phyloP scores from a whole-genome alignment of 176 grass and related monocot species.

The Eleusine indica region DNA sequence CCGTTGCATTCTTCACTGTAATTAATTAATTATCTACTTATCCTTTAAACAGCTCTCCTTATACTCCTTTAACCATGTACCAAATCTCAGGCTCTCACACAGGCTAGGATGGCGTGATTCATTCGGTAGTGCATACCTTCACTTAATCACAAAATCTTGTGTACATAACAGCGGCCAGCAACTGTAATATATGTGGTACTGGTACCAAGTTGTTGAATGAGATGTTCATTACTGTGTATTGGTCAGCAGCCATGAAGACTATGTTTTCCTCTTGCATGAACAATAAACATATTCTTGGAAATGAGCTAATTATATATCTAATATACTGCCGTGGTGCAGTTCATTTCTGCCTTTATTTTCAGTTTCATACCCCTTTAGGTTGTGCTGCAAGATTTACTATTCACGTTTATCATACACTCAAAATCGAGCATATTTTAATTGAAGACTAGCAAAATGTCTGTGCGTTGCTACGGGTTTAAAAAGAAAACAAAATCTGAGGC shows the following conservation, averaged over 20 bases:
- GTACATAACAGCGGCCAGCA: constrained; percentile 25
- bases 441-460: not conserved
- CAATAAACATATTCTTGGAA: not conserved
- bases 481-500: no score
- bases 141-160: not conserved
- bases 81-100: constrained; percentile 11
- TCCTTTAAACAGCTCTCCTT: not conserved
- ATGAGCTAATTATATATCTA: not conserved
- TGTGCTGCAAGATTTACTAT: not conserved
- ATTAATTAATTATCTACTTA: constrained; percentile 11
- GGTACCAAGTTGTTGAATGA: not conserved
- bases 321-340: not conserved
- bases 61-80: constrained; percentile 4
- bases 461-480: no score
- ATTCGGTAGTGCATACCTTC: not conserved
- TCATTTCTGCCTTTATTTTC: not conserved
- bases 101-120: constrained; percentile 5
- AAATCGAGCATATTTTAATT: not conserved
- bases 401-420: not conserved
- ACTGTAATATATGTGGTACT: constrained; percentile 21
- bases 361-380: not conserved
- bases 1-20: not conserved
- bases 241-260: not conserved
- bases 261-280: not conserved
- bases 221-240: not conserved